Evolutionary conservation across 371 early-diverging fungal species (phyloP), one percentile per base, ranked within the genome.

Genomic region (Haplosporangium sp.): DNA sequence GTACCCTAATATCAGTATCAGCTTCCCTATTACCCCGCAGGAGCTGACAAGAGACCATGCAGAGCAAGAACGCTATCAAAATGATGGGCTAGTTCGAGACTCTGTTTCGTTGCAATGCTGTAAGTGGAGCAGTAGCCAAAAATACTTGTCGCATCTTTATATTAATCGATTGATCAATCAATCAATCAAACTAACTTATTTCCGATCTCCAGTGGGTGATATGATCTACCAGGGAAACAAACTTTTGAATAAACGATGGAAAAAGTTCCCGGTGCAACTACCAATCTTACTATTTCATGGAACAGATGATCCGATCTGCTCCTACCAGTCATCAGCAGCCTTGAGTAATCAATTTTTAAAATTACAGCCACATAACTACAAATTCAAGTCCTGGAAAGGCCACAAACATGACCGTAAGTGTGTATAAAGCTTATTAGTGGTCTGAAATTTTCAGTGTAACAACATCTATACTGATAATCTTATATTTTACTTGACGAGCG

Each of bases 201-300:
- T 39, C 5, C 15, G 0, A 5, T 19, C 4, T 42, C 11, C 27
- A 72, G 77, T 78, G 57, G 78, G 73, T 0, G 78, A 78, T 55
- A 78, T 78, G 78, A 73, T 78, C 40, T 78, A 78, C 15, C 78
- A 78, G 17, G 78, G 78, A 9, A 63, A 78, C 45, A 78, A 78
- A 53, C 34, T 70, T 4, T 35, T 78, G 60, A 66, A 11, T 10
- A 72, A 69, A 39, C 65, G 78, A 8, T 78, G 78, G 74, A 78
- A 69, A 61, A 59, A 70, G n/a, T 70, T 73, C 40, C 78, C 78
- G 11, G 34, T 44, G 4, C 66, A 62, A 11, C 44, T 78, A 2
- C 78, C 78, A 11, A 63, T 53, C 4, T 39, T 78, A 5, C 37
- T 78, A n/a, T 56, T 78, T 3, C 78, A 78, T 50, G 78, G 78